Evolutionary conservation across 139 green algal species (phyloP).

Genomic region (Chlamydomonas incerta): DNA sequence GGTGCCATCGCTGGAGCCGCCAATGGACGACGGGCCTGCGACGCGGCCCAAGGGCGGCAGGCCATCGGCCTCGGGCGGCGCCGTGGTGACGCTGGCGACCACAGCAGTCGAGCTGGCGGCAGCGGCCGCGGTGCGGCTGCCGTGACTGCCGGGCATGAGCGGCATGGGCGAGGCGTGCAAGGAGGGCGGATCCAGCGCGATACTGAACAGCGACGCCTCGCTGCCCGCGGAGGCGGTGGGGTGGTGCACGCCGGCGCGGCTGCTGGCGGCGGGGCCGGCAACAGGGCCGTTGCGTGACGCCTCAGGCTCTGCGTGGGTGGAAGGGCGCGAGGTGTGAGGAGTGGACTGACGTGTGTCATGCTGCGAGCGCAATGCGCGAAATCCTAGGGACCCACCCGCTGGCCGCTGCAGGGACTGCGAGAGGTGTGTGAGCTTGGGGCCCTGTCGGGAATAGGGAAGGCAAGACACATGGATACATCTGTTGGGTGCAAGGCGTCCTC

Average conservation of each 20-base stretch:
- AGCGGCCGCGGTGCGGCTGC: not conserved
- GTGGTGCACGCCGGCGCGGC: no score
- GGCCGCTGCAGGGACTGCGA: not conserved
- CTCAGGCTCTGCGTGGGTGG: no score
- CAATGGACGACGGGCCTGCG: no score
- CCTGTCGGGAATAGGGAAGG: not conserved
- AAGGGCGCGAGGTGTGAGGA: no score
- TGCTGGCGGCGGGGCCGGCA: no score
- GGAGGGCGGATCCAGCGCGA: not conserved
- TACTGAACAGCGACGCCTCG: conserved; percentile 35
- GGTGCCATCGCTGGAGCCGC: not conserved
- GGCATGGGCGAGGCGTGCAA: not conserved
- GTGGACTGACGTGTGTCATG: no score
- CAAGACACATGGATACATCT: no score
- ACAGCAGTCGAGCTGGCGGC: not conserved
- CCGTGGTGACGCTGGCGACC: no score
- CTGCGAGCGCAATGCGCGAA: no score
- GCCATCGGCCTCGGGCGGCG: not conserved
- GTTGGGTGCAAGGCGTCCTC: no score
- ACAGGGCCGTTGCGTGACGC: no score
- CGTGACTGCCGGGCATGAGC: not conserved
- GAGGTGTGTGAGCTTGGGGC: conserved; percentile 19
- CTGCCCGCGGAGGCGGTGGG: not conserved
- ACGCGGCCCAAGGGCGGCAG: no score
- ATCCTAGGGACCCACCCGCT: not conserved